Conservation (phyloP, 164 flowering plant species). For the Stephania japonica region DNA sequence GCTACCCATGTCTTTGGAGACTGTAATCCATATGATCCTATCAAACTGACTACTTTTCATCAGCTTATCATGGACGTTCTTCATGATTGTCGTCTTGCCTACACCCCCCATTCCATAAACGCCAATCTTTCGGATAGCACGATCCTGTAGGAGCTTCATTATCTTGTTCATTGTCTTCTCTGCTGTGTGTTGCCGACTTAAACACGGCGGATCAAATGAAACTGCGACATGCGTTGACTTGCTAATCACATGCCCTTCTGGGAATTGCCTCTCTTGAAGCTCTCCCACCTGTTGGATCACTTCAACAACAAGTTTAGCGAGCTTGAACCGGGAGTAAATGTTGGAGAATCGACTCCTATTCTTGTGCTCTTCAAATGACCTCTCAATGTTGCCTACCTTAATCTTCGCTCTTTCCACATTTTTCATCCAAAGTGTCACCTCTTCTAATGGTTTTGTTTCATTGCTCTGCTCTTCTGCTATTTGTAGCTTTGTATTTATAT, state of each 20-base stretch:
- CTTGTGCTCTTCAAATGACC: neutral
- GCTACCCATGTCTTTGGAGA: conserved; percentile 1
- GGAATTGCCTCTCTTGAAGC: conserved; percentile 6
- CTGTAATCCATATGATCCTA: conserved; percentile 12
- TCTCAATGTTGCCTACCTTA: neutral
- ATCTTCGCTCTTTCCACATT: conserved; percentile 5
- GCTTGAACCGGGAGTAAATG: neutral
- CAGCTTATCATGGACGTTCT: conserved; percentile 8
- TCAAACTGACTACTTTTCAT: neutral
- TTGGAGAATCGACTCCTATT: conserved; percentile 3
- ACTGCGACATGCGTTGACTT: neutral
- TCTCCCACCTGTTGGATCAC: neutral
- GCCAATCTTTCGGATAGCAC: conserved; percentile 7
- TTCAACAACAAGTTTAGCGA: neutral
- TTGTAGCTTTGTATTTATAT: neutral
- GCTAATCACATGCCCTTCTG: neutral
- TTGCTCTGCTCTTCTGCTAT: neutral
- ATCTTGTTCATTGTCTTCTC: neutral
- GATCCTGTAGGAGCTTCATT: conserved; percentile 4
- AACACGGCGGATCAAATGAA: neutral
- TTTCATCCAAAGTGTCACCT: conserved; percentile 8
- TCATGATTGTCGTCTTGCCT: conserved; percentile 18
- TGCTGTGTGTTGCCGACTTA: conserved; percentile 1
- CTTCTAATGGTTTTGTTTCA: neutral
- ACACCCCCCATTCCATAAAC: conserved; percentile 18